Conservation (phyloP, 371 early-diverging fungal species). For the Mortierella sp. region DNA sequence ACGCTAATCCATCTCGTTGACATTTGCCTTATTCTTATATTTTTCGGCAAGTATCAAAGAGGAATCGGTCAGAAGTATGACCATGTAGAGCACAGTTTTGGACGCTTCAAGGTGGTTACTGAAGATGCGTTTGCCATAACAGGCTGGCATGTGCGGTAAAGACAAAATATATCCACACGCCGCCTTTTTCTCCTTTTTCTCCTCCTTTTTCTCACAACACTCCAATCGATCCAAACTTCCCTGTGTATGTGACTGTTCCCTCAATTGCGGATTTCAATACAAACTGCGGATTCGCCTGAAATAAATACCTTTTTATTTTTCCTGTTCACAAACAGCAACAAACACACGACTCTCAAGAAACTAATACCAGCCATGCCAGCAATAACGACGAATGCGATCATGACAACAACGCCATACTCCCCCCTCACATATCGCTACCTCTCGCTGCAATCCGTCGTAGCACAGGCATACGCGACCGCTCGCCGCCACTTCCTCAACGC, state of each 20-base stretch:
- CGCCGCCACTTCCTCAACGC: constrained; percentile 17
- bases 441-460: constrained; percentile 31
- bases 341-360: too few species aligned
- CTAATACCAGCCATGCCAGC: constrained; percentile 1
- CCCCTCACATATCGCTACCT: constrained; percentile 22
- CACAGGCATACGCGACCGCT: constrained; percentile 29
- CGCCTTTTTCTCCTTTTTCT: not conserved
- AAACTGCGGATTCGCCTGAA: not conserved
- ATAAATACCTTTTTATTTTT: not conserved
- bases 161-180: not conserved
- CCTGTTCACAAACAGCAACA: not conserved
- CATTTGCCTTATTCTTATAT: too few species aligned
- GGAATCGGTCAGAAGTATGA: too few species aligned
- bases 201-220: not conserved
- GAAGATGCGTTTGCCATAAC: not conserved
- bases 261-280: not conserved
- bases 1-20: too few species aligned
- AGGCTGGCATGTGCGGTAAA: not conserved
- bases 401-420: not conserved
- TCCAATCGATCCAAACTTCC: not conserved
- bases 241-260: not conserved
- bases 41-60: too few species aligned
- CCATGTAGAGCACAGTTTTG: too few species aligned
- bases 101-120: too few species aligned
- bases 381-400: not conserved